phyloP scores from a whole-genome alignment of 768 basidiomycete species.

The Phylloporus sp. region DNA sequence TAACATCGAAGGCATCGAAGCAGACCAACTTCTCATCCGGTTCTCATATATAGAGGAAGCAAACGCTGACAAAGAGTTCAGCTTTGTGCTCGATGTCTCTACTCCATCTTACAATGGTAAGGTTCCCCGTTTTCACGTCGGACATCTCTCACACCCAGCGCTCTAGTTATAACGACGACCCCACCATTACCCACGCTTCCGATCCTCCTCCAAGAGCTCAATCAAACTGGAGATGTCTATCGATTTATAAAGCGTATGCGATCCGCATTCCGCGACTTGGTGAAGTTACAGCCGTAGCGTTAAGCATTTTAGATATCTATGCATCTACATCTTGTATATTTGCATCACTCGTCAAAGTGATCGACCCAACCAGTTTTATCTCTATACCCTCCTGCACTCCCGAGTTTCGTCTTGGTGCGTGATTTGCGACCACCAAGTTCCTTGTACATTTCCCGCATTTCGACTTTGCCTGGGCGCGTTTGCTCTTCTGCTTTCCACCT shows the following conservation, averaged over 20 bases:
- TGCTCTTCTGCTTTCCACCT: slow-evolving; percentile 59
- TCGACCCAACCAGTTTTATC: slow-evolving; percentile 79
- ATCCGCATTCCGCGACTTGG: slow-evolving; percentile 42
- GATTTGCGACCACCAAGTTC: slow-evolving; percentile 83
- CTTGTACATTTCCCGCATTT: slow-evolving; percentile 92
- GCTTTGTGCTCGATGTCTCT: slow-evolving; percentile 73
- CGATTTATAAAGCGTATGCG: slow-evolving; percentile 67
- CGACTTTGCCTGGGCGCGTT: slow-evolving; percentile 63
- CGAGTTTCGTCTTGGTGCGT: slow-evolving; percentile 69
- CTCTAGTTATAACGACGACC: slow-evolving; percentile 72
- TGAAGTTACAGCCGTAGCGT: slow-evolving; percentile 6
- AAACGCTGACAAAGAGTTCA: slow-evolving; percentile 61
- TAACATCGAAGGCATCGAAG: slow-evolving; percentile 74
- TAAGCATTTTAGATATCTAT: background rate
- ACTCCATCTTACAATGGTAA: slow-evolving; percentile 61
- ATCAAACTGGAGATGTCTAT: slow-evolving; percentile 65
- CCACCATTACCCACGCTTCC: slow-evolving; percentile 66
- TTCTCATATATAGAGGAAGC: slow-evolving; percentile 63
- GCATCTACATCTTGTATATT: background rate
- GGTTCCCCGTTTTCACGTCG: slow-evolving; percentile 7
- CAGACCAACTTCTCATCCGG: slow-evolving; percentile 67
- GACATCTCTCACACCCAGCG: background rate
- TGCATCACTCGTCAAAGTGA: slow-evolving; percentile 28
- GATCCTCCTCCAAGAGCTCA: slow-evolving; percentile 66
- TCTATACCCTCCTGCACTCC: slow-evolving; percentile 54